phyloP scores from a whole-genome alignment of 805 yeast genomes.

The Hanseniaspora pseudoguilliermondii region DNA sequence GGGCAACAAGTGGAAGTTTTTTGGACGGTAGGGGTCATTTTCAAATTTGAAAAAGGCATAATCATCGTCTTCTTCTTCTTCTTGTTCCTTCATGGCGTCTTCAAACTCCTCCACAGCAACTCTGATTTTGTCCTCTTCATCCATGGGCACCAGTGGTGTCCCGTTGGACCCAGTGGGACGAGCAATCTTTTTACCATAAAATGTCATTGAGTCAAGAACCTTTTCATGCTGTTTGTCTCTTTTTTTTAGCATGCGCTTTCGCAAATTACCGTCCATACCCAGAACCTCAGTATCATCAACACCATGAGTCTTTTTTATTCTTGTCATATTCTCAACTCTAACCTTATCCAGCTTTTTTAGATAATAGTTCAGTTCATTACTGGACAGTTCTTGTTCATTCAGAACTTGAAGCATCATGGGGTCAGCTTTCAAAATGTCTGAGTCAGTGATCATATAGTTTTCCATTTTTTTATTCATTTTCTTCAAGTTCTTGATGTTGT shows the following conservation, averaged over 20 bases:
- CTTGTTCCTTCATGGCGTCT: not conserved
- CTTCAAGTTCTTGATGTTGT: constrained; percentile 43
- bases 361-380: constrained; percentile 33
- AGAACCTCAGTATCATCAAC: constrained; percentile 22
- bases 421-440: constrained; percentile 31
- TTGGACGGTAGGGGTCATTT: constrained; percentile 36
- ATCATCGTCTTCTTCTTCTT: constrained; percentile 15
- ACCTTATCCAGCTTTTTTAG: constrained; percentile 25
- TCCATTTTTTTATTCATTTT: constrained; percentile 28
- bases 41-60: constrained; percentile 26
- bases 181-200: constrained; percentile 10
- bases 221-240: constrained; percentile 16
- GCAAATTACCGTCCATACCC: constrained; percentile 16
- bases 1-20: constrained; percentile 46
- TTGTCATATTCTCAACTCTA: constrained; percentile 21
- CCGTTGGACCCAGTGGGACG: not conserved
- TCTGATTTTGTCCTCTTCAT: constrained; percentile 11
- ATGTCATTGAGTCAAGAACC: constrained; percentile 19
- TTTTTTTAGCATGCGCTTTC: constrained; percentile 11
- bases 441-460: constrained; percentile 25
- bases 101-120: constrained; percentile 13
- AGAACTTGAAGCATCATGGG: constrained; percentile 35
- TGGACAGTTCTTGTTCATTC: constrained; percentile 34
- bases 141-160: not conserved
- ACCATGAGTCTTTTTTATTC: constrained; percentile 25